Evolutionary conservation across 805 yeast species (phyloP).

Genomic region (Yamadazyma tumulicola): DNA sequence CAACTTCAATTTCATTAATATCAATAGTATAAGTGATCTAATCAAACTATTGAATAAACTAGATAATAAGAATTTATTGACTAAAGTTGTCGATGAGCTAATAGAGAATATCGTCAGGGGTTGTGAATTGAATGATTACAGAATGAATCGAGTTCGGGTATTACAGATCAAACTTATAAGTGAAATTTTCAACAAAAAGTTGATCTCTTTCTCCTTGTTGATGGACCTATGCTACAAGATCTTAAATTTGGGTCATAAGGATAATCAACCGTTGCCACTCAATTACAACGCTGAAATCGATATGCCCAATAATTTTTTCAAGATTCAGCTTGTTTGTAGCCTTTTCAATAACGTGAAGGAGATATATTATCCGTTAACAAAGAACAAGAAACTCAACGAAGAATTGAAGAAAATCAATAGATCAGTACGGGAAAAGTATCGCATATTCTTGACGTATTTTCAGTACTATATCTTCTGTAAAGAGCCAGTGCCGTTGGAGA

Average conservation of each 20-base stretch:
- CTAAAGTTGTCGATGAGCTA: constrained; percentile 54
- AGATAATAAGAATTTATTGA: constrained; percentile 40
- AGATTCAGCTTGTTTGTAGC: constrained; percentile 51
- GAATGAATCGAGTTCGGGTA: constrained; percentile 56
- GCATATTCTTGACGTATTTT: constrained; percentile 51
- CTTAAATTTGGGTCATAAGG: constrained; percentile 62
- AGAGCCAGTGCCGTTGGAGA: constrained; percentile 61
- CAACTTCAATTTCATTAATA: constrained; percentile 59
- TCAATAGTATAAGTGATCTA: constrained; percentile 38
- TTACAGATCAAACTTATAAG: constrained; percentile 60
- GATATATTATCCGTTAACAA: constrained; percentile 1
- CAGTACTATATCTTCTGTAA: constrained; percentile 72
- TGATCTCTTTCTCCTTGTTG: constrained; percentile 46
- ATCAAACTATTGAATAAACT: constrained; percentile 4
- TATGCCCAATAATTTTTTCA: constrained; percentile 63
- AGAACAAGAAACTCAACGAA: constrained; percentile 4
- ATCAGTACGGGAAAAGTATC: constrained; percentile 12
- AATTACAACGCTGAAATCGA: constrained; percentile 50
- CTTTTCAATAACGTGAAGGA: constrained; percentile 6
- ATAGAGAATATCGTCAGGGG: constrained; percentile 65
- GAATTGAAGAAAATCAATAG: constrained; percentile 3
- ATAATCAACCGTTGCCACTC: constrained; percentile 51
- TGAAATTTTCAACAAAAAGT: constrained; percentile 47
- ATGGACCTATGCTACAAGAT: constrained; percentile 54
- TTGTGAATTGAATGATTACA: constrained; percentile 60